These are phyloP conservation scores for Pythium phragmiticola DNA, from an alignment of 352 stramenopile genomes.

Conservation along the genomic window DNA sequence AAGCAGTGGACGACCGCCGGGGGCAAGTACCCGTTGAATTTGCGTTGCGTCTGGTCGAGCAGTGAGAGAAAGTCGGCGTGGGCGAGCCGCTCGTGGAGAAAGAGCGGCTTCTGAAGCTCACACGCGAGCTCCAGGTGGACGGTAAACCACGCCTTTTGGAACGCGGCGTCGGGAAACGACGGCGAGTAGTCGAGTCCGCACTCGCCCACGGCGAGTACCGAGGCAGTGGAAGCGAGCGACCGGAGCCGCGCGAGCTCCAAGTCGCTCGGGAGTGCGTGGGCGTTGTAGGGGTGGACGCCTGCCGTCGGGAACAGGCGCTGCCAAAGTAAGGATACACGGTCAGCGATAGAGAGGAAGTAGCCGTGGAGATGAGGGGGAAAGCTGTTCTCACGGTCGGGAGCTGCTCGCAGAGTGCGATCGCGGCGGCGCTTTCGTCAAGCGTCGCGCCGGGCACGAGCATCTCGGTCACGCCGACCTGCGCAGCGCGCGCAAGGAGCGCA, in stretches of 20 bases:
- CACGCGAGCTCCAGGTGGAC: constrained; percentile 66
- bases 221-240: constrained; percentile 33
- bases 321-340: background rate
- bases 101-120: constrained; percentile 68
- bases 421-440: constrained; percentile 57
- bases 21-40: constrained; percentile 41
- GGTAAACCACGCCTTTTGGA: constrained; percentile 68
- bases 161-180: constrained; percentile 40
- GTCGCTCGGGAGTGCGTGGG: constrained; percentile 33
- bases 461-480: constrained; percentile 46
- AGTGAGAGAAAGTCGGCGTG: constrained; percentile 72
- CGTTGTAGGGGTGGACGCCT: constrained; percentile 80
- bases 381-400: constrained; percentile 30
- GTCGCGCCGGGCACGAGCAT: constrained; percentile 79
- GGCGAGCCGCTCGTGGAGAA: constrained; percentile 81
- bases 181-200: constrained; percentile 81
- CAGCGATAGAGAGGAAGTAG: background rate
- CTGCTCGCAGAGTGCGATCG: constrained; percentile 54
- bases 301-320: constrained; percentile 63
- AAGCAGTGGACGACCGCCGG: constrained; percentile 91
- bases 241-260: constrained; percentile 38
- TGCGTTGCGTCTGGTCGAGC: constrained; percentile 49
- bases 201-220: constrained; percentile 64
- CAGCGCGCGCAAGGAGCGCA: constrained; percentile 38
- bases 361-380: background rate